A percentile compares a stretch with the other conserved stretches of the same genome.
phyloP scores from a whole-genome alignment of 805 yeast species.

The Candida piceae region DNA sequence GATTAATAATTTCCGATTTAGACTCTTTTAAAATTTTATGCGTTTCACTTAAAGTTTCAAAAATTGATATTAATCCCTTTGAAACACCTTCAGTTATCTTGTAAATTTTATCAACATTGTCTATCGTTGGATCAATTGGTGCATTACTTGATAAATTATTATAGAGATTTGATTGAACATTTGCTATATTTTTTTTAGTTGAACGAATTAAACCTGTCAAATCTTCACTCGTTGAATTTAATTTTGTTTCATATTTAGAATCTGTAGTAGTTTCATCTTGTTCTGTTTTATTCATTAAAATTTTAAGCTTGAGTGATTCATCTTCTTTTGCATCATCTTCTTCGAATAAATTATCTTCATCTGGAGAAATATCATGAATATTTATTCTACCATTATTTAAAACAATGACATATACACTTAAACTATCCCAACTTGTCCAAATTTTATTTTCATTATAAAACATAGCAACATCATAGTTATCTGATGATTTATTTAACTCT shows the following conservation, averaged over 20 bases:
- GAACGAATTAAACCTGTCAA: slow-evolving; percentile 7
- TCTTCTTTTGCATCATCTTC: background rate
- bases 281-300: no score
- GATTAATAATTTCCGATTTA: slow-evolving; percentile 22
- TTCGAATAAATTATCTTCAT: slow-evolving; percentile 4
- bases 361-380: slow-evolving; percentile 11
- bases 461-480: slow-evolving; percentile 4
- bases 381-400: slow-evolving; percentile 2
- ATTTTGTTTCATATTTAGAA: slow-evolving; percentile 7
- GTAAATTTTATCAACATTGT: slow-evolving; percentile 14
- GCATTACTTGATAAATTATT: slow-evolving; percentile 2
- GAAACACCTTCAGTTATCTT: slow-evolving; percentile 12
- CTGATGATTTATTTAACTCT: background rate
- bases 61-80: slow-evolving; percentile 15
- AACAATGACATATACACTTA: slow-evolving; percentile 14
- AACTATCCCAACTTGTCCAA: slow-evolving; percentile 23
- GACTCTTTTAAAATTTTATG: slow-evolving; percentile 14
- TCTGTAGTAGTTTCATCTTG: no score
- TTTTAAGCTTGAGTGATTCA: no score
- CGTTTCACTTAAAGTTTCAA: slow-evolving; percentile 12
- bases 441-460: slow-evolving; percentile 15
- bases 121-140: slow-evolving; percentile 8
- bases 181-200: slow-evolving; percentile 6
- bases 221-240: slow-evolving; percentile 3
- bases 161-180: slow-evolving; percentile 7